Evolutionary conservation across 345 rosid genomes (phyloP).

Genomic region (Gossypioides kirkii): DNA sequence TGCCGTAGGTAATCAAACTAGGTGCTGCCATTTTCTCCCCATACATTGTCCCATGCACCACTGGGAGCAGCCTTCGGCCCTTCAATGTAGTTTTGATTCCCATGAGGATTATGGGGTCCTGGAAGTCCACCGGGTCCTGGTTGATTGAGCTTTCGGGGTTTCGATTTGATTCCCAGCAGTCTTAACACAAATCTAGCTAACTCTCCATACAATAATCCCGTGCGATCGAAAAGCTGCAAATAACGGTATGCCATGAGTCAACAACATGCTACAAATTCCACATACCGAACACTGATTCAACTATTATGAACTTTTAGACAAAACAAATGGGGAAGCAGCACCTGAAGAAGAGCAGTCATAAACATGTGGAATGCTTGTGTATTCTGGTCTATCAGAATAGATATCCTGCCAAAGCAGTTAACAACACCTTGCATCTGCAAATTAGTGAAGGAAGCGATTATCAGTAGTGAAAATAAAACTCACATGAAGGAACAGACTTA

Average conservation of each 20-base stretch:
- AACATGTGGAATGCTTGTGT: conserved; percentile 89
- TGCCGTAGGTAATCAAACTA: conserved; percentile 10
- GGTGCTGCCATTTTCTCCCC: conserved; percentile 43
- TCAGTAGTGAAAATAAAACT: neutral
- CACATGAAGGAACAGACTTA: neutral
- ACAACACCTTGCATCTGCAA: conserved; percentile 87
- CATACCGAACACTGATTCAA: neutral
- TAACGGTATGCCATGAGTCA: conserved; percentile 11
- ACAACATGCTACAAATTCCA: neutral
- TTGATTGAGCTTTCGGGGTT: conserved; percentile 59
- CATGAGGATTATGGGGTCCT: conserved; percentile 46
- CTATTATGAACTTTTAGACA: neutral
- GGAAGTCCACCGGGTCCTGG: conserved; percentile 61
- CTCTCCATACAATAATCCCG: conserved; percentile 86
- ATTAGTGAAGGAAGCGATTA: conserved; percentile 15
- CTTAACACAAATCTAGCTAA: conserved; percentile 89
- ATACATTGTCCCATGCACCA: conserved; percentile 87
- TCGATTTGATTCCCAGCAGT: conserved; percentile 73
- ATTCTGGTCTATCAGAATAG: conserved; percentile 80
- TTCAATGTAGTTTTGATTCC: conserved; percentile 59
- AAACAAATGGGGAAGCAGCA: conserved; percentile 20
- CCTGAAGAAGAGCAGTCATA: conserved; percentile 95
- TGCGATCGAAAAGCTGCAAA: conserved; percentile 84
- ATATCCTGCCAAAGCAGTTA: conserved; percentile 68
- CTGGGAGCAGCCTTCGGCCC: conserved; percentile 72